These are phyloP conservation scores for Geotrichum carabidarum DNA, from an alignment of 1,139 yeast species.

Conservation along the genomic window DNA sequence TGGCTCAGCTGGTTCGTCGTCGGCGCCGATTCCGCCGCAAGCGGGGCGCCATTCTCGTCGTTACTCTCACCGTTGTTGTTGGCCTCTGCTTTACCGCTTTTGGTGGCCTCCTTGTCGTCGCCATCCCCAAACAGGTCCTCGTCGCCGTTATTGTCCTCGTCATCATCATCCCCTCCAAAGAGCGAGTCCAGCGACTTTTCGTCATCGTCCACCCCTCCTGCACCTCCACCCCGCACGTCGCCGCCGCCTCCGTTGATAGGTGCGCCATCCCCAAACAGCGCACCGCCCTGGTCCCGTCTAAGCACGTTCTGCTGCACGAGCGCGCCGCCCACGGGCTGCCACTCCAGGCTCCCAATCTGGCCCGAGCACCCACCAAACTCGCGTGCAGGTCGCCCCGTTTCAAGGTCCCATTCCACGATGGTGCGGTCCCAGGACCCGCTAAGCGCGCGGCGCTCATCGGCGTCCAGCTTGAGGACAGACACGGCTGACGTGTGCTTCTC, in stretches of 20 bases:
- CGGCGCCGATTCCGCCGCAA: conserved; percentile 8
- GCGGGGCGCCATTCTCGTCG: conserved; percentile 18
- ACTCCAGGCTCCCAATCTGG: conserved; percentile 72
- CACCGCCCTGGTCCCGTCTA: neutral
- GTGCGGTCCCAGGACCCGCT: conserved; percentile 89
- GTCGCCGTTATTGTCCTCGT: conserved; percentile 29
- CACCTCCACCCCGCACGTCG: conserved; percentile 9
- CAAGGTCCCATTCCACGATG: conserved; percentile 73
- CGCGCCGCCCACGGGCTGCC: conserved; percentile 66
- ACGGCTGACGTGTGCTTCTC: conserved; percentile 68
- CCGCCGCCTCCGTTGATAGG: conserved; percentile 22
- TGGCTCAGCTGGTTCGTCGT: conserved; percentile 41
- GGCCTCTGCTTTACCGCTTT: conserved; percentile 19
- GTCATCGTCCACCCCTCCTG: conserved; percentile 33
- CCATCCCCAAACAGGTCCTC: conserved; percentile 33
- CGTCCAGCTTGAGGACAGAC: conserved; percentile 61
- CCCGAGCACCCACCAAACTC: conserved; percentile 54
- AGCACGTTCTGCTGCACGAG: conserved; percentile 27
- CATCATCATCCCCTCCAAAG: conserved; percentile 75
- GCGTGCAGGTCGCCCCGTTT: conserved; percentile 55
- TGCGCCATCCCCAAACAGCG: conserved; percentile 20
- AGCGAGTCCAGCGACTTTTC: conserved; percentile 70
- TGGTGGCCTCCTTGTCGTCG: conserved; percentile 17
- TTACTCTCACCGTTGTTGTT: conserved; percentile 9
- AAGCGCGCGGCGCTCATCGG: conserved; percentile 55